A percentile compares a stretch with the other conserved stretches of the same genome.
Evolutionary conservation across 2,329 filamentous ascomycete genomes (phyloP).

Genomic region (Claviceps cyperi): DNA sequence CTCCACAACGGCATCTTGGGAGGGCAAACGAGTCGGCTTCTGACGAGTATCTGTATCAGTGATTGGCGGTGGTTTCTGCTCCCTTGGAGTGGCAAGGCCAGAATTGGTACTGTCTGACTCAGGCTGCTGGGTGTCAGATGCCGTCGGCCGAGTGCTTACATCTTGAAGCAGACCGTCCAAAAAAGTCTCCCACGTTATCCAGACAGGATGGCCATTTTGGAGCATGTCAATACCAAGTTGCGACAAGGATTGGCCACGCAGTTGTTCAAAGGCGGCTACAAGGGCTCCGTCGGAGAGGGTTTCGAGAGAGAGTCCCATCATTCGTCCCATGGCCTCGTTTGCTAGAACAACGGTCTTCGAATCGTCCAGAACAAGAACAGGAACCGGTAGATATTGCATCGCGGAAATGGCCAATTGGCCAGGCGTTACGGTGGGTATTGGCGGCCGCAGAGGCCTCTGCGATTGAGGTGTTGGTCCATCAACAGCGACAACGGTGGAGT

Average conservation of each 20-base stretch:
- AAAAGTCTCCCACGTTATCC: conserved; percentile 45
- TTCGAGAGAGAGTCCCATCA: conserved; percentile 39
- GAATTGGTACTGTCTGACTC: conserved; percentile 11
- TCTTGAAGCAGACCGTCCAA: conserved; percentile 37
- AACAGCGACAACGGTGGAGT: conserved; percentile 11
- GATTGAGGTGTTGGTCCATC: conserved; percentile 19
- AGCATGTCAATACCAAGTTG: conserved; percentile 62
- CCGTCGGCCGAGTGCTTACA: conserved; percentile 18
- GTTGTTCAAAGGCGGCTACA: conserved; percentile 37
- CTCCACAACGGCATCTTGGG: conserved; percentile 50
- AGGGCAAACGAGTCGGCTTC: conserved; percentile 13
- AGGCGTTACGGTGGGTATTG: conserved; percentile 33
- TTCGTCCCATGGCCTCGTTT: conserved; percentile 59
- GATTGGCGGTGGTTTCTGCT: conserved; percentile 6
- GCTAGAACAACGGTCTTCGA: conserved; percentile 57
- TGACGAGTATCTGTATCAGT: conserved; percentile 19
- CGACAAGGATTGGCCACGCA: conserved; percentile 51
- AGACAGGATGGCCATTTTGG: conserved; percentile 48
- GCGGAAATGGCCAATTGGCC: conserved; percentile 49
- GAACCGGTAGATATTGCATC: conserved; percentile 61
- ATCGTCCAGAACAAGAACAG: conserved; percentile 52
- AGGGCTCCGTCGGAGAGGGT: conserved; percentile 25
- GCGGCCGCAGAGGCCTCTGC: conserved; percentile 23
- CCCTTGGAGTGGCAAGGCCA: conserved; percentile 25
- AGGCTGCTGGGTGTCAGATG: conserved; percentile 10